A percentile compares a stretch with the other conserved stretches of the same genome.
Conservation (phyloP, 1,284 basidiomycete genomes). For the Moesziomyces sp. region DNA sequence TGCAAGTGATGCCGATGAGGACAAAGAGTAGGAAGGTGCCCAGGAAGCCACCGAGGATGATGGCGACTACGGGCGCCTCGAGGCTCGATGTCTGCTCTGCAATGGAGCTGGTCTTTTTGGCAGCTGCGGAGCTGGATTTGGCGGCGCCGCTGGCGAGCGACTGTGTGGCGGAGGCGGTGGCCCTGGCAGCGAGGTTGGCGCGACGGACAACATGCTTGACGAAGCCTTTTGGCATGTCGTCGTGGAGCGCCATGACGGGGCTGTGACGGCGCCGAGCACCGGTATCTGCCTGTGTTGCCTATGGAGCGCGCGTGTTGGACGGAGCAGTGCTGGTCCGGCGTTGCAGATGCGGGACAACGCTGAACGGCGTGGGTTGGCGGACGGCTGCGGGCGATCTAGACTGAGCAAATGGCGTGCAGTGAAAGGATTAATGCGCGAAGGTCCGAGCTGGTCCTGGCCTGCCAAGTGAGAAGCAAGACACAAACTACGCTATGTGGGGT, state of each 20-base stretch:
- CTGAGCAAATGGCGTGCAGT: too few species aligned
- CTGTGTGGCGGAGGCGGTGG: slow-evolving; percentile 7
- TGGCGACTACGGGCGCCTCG: slow-evolving; percentile 26
- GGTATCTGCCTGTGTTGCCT: too few species aligned
- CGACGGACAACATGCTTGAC: slow-evolving; percentile 45
- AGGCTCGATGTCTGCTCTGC: slow-evolving; percentile 39
- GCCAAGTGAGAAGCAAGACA: too few species aligned
- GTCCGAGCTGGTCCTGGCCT: too few species aligned
- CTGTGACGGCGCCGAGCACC: not conserved
- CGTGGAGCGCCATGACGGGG: slow-evolving; percentile 22
- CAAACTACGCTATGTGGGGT: too few species aligned
- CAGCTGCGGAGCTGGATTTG: not conserved
- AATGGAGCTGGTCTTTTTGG: slow-evolving; percentile 1
- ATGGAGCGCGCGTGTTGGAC: too few species aligned
- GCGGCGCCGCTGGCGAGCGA: not conserved
- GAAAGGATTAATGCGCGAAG: too few species aligned
- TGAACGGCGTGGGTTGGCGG: too few species aligned
- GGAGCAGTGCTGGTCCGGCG: too few species aligned
- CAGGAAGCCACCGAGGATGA: slow-evolving; percentile 37
- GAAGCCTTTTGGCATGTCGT: slow-evolving; percentile 35
- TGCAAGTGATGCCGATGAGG: slow-evolving; percentile 43
- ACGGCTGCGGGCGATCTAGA: too few species aligned
- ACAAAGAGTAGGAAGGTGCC: slow-evolving; percentile 43
- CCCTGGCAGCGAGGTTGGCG: slow-evolving; percentile 23
- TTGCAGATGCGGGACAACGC: too few species aligned